Conservation (phyloP, 257 asterid genomes). For the Linaria vulgaris region DNA sequence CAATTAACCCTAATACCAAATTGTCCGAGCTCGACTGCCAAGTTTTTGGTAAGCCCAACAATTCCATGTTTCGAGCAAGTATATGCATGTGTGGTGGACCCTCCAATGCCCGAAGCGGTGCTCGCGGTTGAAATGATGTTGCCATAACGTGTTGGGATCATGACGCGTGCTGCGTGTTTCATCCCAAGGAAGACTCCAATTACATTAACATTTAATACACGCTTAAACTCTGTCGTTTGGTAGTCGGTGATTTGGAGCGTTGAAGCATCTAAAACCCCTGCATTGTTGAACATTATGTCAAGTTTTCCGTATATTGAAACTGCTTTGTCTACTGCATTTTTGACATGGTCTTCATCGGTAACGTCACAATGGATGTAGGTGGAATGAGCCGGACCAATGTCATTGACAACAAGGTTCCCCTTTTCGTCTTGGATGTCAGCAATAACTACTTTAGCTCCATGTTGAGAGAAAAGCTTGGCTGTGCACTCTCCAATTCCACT, state of each 20-base stretch:
- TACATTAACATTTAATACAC: slow-evolving; percentile 31
- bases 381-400: neutral
- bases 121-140: slow-evolving; percentile 43
- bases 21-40: slow-evolving; percentile 35
- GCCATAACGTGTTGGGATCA: slow-evolving; percentile 43
- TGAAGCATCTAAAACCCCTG: neutral
- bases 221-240: slow-evolving; percentile 30
- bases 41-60: slow-evolving; percentile 41
- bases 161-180: slow-evolving; percentile 51
- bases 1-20: slow-evolving; percentile 44
- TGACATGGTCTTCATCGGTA: neutral
- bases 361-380: slow-evolving; percentile 2
- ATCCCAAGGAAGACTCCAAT: slow-evolving; percentile 43
- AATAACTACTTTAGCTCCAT: slow-evolving; percentile 3
- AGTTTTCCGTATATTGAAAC: neutral
- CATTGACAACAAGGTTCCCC: neutral
- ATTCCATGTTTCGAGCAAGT: slow-evolving; percentile 45
- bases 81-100: slow-evolving; percentile 40
- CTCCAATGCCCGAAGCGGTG: slow-evolving; percentile 31
- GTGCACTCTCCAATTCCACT: slow-evolving; percentile 16
- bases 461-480: slow-evolving; percentile 15
- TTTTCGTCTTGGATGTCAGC: neutral
- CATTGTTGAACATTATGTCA: neutral
- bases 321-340: neutral
- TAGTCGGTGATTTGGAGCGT: slow-evolving; percentile 25